Percentiles rank a stretch among this genome's conserved stretches.
Conservation (phyloP, 2,329 filamentous ascomycete species). For the Trichothecium sympodiale region DNA sequence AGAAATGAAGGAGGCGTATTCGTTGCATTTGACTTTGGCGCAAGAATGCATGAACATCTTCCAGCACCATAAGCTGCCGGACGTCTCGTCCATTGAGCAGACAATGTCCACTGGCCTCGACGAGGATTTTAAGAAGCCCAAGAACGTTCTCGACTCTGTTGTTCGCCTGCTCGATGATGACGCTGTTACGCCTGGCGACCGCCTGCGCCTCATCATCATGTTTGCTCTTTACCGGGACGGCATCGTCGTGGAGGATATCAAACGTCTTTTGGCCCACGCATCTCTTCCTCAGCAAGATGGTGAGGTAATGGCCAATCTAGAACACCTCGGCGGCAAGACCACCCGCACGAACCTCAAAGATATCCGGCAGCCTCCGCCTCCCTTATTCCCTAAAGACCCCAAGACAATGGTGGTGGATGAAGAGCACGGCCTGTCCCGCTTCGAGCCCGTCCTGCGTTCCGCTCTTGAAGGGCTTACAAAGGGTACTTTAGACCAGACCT, state of each 20-base stretch:
- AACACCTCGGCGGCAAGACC: slow-evolving; percentile 67
- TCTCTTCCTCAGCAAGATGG: slow-evolving; percentile 64
- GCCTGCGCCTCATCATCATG: slow-evolving; percentile 73
- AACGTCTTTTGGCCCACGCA: slow-evolving; percentile 75
- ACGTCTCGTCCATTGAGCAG: slow-evolving; percentile 83
- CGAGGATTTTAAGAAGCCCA: slow-evolving; percentile 84
- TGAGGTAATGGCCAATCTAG: slow-evolving; percentile 65
- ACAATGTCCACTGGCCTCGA: slow-evolving; percentile 84
- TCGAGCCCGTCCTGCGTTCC: slow-evolving; percentile 69
- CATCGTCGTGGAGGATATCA: slow-evolving; percentile 71
- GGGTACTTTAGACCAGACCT: slow-evolving; percentile 52
- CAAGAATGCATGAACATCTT: slow-evolving; percentile 96
- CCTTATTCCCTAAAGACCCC: slow-evolving; percentile 62
- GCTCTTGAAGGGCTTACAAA: slow-evolving; percentile 66
- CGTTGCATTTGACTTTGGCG: slow-evolving; percentile 90
- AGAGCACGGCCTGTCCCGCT: slow-evolving; percentile 79
- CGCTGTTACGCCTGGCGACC: slow-evolving; percentile 57
- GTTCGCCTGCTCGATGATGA: slow-evolving; percentile 84
- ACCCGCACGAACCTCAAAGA: slow-evolving; percentile 61
- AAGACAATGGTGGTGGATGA: slow-evolving; percentile 48
- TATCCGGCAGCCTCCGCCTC: slow-evolving; percentile 48
- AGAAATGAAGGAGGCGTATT: slow-evolving; percentile 90
- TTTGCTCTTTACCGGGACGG: slow-evolving; percentile 83
- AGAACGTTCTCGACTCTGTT: slow-evolving; percentile 76
- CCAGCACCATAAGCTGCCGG: slow-evolving; percentile 70